Evolutionary conservation across 108 stramenopile species (phyloP), one percentile per base, ranked within the genome.

Genomic region (Stephanodiscus triporus): DNA sequence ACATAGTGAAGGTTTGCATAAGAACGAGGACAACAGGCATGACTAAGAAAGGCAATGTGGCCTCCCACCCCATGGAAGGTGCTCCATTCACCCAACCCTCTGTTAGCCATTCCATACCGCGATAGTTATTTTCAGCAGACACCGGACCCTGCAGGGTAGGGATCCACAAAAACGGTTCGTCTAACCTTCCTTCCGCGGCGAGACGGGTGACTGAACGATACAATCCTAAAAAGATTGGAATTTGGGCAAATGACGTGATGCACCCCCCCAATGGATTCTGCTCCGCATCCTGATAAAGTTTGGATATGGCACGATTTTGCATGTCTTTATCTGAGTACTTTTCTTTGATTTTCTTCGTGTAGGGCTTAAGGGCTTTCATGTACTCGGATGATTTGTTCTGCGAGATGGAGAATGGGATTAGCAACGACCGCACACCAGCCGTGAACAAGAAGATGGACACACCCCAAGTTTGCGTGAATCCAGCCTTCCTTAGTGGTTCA

Each of bases 211-310:
- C 75, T 10, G 95, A 89, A 23, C 97, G 86, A 79, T 98, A 98
- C 49, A 98, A 77, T 37, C 96, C 96, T 60, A 98, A 75, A 66
- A 98, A 94, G 66, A 98, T 89, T 3, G 97, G 97, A 37, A 98
- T 85, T 74, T 98, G 97, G 1, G 87, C 89, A 53, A 98, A 66
- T 27, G 85, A 84, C 10, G 95, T 78, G 43, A 97, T 83, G 78
- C 97, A 98, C 54, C 97, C 97, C 1, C 94, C 89, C 76, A 98
- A 79, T n/a, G 97, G 97, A 78, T 98, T 98, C 50, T 93, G 90
- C 55, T 97, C 71, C 61, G 94, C 90, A 78, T 93, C 94, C 73
- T 97, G 89, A 70, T 90, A 98, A 49, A 98, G 76, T 76, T 98
- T 93, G 23, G 87, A 88, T n/a, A 91, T 85, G 61, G 91, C 89